Conservation (phyloP, 441 rosid species). For the Lepidium campestre region DNA sequence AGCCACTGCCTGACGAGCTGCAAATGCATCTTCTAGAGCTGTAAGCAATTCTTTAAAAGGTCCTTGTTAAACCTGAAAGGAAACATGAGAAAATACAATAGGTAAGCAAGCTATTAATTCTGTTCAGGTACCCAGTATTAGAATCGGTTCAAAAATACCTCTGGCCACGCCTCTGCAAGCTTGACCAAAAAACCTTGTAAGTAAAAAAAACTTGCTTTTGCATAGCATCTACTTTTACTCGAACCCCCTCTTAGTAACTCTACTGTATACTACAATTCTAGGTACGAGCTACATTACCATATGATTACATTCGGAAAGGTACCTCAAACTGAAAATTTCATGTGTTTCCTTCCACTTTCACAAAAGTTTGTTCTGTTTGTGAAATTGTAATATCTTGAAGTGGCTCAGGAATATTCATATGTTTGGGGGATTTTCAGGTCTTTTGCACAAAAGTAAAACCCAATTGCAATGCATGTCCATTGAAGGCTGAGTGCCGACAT, state of each 20-base stretch:
- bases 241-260: background rate
- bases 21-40: slow-evolving; percentile 59
- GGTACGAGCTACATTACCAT: slow-evolving; percentile 72
- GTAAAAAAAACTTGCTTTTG: background rate
- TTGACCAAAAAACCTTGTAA: slow-evolving; percentile 62
- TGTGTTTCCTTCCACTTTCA: background rate
- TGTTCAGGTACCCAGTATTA: slow-evolving; percentile 48
- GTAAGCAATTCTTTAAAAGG: slow-evolving; percentile 30
- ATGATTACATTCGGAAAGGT: slow-evolving; percentile 81
- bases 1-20: slow-evolving; percentile 63
- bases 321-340: background rate
- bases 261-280: slow-evolving; percentile 11
- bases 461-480: slow-evolving; percentile 69
- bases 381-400: background rate
- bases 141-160: slow-evolving; percentile 53
- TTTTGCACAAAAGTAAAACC: slow-evolving; percentile 64
- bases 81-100: background rate
- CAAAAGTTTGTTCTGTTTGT: background rate
- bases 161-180: slow-evolving; percentile 69
- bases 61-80: background rate
- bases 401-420: background rate
- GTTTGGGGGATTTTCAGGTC: slow-evolving; percentile 37
- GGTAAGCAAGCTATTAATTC: background rate
- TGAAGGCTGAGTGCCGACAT: slow-evolving; percentile 70
- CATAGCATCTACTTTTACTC: background rate